Evolutionary conservation across 345 rosid genomes (phyloP).

Genomic region (Leavenworthia alabamica): DNA sequence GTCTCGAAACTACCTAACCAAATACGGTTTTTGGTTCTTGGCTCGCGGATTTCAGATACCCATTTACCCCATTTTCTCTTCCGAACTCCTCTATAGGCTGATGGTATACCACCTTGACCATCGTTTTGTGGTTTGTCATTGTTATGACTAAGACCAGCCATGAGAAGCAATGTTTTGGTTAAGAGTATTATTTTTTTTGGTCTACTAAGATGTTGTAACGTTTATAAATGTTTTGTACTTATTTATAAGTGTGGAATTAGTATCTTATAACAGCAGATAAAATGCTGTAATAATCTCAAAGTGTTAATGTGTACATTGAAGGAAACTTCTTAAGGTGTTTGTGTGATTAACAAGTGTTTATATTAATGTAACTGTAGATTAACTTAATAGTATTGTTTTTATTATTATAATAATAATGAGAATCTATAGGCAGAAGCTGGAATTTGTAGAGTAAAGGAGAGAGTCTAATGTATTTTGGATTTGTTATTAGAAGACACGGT

Average conservation of each 20-base stretch:
- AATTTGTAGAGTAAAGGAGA: background rate
- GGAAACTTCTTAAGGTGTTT: constrained; percentile 19
- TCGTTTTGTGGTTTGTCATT: background rate
- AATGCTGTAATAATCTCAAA: constrained; percentile 13
- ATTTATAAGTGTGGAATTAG: constrained; percentile 26
- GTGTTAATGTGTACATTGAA: background rate
- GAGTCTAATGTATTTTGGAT: constrained; percentile 19
- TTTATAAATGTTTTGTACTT: background rate
- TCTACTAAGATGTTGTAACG: constrained; percentile 20
- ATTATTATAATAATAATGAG: constrained; percentile 25
- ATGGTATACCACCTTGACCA: constrained; percentile 18
- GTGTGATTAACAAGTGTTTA: constrained; percentile 25
- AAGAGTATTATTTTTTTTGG: background rate
- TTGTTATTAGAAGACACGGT: constrained; percentile 28
- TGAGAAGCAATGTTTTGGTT: background rate
- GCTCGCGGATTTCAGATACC: constrained; percentile 94
- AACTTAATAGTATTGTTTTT: constrained; percentile 14
- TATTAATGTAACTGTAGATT: constrained; percentile 20
- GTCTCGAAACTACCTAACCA: constrained; percentile 91
- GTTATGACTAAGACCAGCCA: constrained; percentile 19
- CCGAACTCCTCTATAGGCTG: constrained; percentile 64
- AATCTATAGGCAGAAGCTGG: constrained; percentile 16
- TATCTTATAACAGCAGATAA: constrained; percentile 20
- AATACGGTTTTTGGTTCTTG: constrained; percentile 72
- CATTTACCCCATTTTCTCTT: constrained; percentile 96